Conservation (phyloP, 371 early-diverging fungal genomes). For the Sporodiniella umbellata region DNA sequence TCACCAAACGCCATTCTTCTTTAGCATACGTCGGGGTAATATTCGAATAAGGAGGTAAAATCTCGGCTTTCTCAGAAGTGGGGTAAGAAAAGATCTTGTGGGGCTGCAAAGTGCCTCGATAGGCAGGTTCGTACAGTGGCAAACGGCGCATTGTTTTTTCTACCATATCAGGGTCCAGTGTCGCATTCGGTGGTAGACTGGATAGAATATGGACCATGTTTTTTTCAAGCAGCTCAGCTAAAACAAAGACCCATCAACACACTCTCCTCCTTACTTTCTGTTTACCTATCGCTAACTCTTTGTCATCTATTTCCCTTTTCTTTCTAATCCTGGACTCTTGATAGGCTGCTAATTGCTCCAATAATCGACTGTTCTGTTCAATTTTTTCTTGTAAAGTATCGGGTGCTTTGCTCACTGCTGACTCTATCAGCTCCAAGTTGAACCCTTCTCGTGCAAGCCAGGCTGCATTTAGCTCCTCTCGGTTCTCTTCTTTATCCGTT, state of each 20-base stretch:
- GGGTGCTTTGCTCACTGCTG: constrained; percentile 16
- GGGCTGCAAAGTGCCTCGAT: constrained; percentile 52
- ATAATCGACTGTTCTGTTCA: constrained; percentile 28
- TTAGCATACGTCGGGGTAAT: constrained; percentile 44
- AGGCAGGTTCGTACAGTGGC: constrained; percentile 45
- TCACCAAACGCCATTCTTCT: constrained; percentile 33
- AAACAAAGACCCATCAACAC: no score
- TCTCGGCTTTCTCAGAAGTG: constrained; percentile 38
- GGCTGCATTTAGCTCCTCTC: constrained; percentile 24
- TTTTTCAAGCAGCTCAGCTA: constrained; percentile 44
- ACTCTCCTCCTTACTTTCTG: not conserved
- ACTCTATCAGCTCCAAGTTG: constrained; percentile 27
- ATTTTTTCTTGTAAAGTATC: constrained; percentile 20
- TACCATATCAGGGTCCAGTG: constrained; percentile 32
- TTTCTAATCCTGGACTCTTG: constrained; percentile 40
- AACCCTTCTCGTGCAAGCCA: constrained; percentile 43
- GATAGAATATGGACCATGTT: constrained; percentile 34
- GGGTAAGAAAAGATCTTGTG: constrained; percentile 57
- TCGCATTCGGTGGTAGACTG: constrained; percentile 42
- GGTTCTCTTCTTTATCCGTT: constrained; percentile 1
- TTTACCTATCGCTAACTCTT: constrained; percentile 35
- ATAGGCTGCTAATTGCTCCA: constrained; percentile 17
- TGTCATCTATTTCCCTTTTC: constrained; percentile 22
- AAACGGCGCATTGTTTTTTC: constrained; percentile 46
- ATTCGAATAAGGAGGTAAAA: constrained; percentile 38